These are phyloP conservation scores for Neofusicoccum cordaticola DNA, from an alignment of 2,329 filamentous ascomycete species.

Conservation along the genomic window DNA sequence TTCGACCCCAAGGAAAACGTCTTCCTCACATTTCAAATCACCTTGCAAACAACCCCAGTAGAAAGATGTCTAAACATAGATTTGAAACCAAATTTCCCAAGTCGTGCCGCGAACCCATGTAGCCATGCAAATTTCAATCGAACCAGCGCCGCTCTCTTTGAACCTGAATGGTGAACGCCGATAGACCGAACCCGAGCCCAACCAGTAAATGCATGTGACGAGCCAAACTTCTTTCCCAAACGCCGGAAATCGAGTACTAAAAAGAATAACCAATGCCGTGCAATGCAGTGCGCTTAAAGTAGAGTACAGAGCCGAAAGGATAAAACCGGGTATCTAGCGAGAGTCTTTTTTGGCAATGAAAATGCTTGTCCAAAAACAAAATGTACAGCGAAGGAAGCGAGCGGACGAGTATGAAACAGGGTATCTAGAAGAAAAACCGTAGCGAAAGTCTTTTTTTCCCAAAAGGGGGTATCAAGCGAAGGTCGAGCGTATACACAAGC, in stretches of 20 bases:
- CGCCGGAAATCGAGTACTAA: neutral
- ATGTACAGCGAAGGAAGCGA: slow-evolving; percentile 9
- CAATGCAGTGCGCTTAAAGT: neutral
- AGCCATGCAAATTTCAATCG: neutral
- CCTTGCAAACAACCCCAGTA: neutral
- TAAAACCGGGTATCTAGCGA: slow-evolving; percentile 15
- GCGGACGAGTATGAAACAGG: neutral
- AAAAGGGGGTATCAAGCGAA: slow-evolving; percentile 10
- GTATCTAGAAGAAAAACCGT: neutral
- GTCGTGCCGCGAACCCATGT: neutral
- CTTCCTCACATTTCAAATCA: neutral
- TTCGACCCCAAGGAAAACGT: too few species aligned
- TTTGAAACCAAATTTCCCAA: neutral
- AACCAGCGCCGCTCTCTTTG: neutral
- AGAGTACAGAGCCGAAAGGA: neutral
- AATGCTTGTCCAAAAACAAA: neutral
- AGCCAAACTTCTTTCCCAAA: neutral
- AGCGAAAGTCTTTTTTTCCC: slow-evolving; percentile 13
- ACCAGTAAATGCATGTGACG: neutral
- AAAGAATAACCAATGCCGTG: neutral
- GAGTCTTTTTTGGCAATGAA: neutral
- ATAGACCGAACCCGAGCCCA: neutral
- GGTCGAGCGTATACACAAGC: slow-evolving; percentile 8
- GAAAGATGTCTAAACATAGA: slow-evolving; percentile 11
- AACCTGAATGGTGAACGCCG: neutral